A percentile compares a stretch with the other conserved stretches of the same genome.
Conservation (phyloP, 805 yeast species). For the Candida adriatica region DNA sequence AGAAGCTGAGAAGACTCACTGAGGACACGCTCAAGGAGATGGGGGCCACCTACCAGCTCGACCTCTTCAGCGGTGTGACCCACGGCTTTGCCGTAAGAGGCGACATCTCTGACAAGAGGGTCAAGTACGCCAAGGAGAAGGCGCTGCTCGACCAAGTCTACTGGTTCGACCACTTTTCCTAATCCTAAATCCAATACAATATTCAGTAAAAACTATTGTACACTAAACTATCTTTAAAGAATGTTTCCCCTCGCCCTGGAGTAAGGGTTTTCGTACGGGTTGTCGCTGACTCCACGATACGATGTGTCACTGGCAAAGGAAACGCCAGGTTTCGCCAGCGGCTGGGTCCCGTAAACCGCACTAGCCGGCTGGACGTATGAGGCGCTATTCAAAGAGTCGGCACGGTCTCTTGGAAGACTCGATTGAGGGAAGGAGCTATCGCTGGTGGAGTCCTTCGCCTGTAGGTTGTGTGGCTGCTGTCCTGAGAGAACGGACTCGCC, state of each 20-base stretch:
- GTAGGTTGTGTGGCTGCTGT: conserved; percentile 22
- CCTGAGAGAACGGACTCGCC: conserved; percentile 25
- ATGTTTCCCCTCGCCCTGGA: conserved; percentile 15
- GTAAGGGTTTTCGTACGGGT: conserved; percentile 20
- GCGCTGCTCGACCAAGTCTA: conserved; percentile 36
- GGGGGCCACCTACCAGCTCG: conserved; percentile 51
- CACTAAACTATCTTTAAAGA: background rate
- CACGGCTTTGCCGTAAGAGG: conserved; percentile 87
- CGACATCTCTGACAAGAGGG: conserved; percentile 46
- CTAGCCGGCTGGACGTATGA: conserved; percentile 20
- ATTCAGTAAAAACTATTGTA: background rate
- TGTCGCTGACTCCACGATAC: conserved; percentile 15
- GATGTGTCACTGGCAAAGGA: conserved; percentile 16
- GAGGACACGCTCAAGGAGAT: conserved; percentile 50
- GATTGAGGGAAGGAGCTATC: conserved; percentile 14
- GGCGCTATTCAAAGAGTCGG: conserved; percentile 14
- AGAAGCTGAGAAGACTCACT: conserved; percentile 55
- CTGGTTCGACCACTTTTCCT: conserved; percentile 14
- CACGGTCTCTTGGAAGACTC: conserved; percentile 15
- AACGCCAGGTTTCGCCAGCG: conserved; percentile 16
- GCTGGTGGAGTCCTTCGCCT: conserved; percentile 10
- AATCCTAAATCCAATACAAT: background rate
- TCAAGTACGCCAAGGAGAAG: conserved; percentile 63
- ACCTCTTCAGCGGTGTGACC: conserved; percentile 51
- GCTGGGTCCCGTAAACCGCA: conserved; percentile 21